Base-by-base conservation (phyloP, 2,329 filamentous ascomycete species). In the Tolypocladium cylindrosporum region DNA sequence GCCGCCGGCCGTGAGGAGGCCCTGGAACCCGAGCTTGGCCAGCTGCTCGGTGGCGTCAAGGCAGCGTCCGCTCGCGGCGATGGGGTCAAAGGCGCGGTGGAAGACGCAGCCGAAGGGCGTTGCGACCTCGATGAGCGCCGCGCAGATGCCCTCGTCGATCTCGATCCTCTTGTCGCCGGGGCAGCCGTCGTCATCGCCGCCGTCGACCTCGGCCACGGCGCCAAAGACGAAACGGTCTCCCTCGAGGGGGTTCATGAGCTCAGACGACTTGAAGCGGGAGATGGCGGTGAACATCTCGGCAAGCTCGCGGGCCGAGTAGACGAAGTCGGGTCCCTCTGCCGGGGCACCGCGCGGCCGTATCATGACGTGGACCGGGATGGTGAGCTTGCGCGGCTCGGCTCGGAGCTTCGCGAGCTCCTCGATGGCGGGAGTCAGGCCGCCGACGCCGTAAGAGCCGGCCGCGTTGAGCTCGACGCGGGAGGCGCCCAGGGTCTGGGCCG, bases 211-310 rank as follows among this genome's bases (percentile, higher is more conserved):
- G 40, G 56, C 59, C 14, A 84, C 61, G 2, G 79, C 68, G 5
- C 81, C 81, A 61, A 84, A 82, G 9, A 85, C 81, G 62, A 85
- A 84, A 1, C 79, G 80, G 61, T 84, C 82, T 4, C 79, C 79
- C 16, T 72, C 70, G 1, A 63, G 61, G 0, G 68, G 61, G 34
- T 72, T 63, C 56, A 84, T 64, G 4, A 74, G 58, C 0, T 72
- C 72, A 0, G 71, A 65, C 0, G 63, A 62, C 54, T 71, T 73
- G 64, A 82, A 75, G 0, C 52, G 60, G 0, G 19, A 53, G 11
- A 84, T 75, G 9, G 69, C 63, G 2, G 61, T 57, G 45, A 63
- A 62, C 81, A 85, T 84, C 6, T 59, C 37, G 11, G 65, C 62
- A 6, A 79, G 63, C 64, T 84, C 79, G 3, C 60, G 62, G 11